Evolutionary conservation across 352 stramenopile species (phyloP).

Genomic region (Thalassiosira tumida): DNA sequence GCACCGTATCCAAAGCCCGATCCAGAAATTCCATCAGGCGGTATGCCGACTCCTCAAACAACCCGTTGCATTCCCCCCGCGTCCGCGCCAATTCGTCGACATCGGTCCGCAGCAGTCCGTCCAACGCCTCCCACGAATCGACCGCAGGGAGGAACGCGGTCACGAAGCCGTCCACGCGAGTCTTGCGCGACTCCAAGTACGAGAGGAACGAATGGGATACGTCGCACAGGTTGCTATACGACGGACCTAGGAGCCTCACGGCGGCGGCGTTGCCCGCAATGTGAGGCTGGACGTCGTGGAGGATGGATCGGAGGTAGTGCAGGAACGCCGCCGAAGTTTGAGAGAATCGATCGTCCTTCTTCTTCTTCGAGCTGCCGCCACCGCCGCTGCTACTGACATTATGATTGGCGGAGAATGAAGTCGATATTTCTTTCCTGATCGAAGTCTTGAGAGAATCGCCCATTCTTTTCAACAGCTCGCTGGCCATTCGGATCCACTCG

Average conservation of each 20-base stretch:
- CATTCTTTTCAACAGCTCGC: constrained; percentile 60
- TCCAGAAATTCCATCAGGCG: constrained; percentile 54
- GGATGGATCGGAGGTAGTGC: constrained; percentile 52
- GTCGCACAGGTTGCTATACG: constrained; percentile 62
- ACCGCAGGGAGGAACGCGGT: constrained; percentile 23
- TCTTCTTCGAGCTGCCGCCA: too few relatives aligned
- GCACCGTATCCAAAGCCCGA: constrained; percentile 33
- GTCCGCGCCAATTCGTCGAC: constrained; percentile 39
- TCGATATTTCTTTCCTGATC: constrained; percentile 40
- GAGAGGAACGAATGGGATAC: constrained; percentile 58
- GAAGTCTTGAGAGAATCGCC: constrained; percentile 46
- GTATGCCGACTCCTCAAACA: constrained; percentile 25
- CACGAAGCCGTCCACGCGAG: constrained; percentile 28
- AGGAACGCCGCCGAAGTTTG: too few relatives aligned
- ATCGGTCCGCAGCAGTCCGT: constrained; percentile 40
- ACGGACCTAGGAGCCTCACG: constrained; percentile 56
- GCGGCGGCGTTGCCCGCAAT: background rate
- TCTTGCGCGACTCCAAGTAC: constrained; percentile 47
- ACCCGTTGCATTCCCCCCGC: constrained; percentile 22
- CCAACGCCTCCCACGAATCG: constrained; percentile 55
- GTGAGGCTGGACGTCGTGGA: constrained; percentile 50
- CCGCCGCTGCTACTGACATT: too few relatives aligned
- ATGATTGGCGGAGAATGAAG: background rate
- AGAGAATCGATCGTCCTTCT: too few relatives aligned
- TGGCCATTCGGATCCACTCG: constrained; percentile 33